phyloP scores from a whole-genome alignment of 805 yeast species.

The Ogataea paradorogensis region DNA sequence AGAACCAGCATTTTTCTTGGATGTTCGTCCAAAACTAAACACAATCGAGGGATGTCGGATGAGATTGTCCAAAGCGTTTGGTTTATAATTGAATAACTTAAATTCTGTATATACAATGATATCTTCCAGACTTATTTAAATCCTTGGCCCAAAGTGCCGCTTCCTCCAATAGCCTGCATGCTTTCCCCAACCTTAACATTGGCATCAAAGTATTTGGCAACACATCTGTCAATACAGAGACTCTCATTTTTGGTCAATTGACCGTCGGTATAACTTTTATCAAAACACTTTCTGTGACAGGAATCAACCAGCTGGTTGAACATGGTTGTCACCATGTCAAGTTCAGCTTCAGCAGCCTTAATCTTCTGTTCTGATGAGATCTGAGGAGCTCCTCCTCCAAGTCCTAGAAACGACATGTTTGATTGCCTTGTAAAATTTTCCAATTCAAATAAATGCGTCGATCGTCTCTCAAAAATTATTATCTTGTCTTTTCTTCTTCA shows the following conservation, averaged over 20 bases:
- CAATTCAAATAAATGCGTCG: slow-evolving; percentile 6
- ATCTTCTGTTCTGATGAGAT: slow-evolving; percentile 71
- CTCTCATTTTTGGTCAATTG: slow-evolving; percentile 78
- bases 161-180: slow-evolving; percentile 38
- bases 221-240: slow-evolving; percentile 92
- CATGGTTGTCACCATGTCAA: slow-evolving; percentile 97
- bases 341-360: slow-evolving; percentile 92
- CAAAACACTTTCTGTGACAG: slow-evolving; percentile 86
- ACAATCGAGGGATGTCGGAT: slow-evolving; percentile 74
- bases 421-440: slow-evolving; percentile 11
- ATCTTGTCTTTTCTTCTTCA: slow-evolving; percentile 1
- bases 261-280: slow-evolving; percentile 61
- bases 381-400: slow-evolving; percentile 75
- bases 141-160: slow-evolving; percentile 31
- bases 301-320: slow-evolving; percentile 86
- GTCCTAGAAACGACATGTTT: slow-evolving; percentile 67
- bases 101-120: slow-evolving; percentile 12
- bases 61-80: slow-evolving; percentile 63
- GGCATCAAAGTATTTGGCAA: slow-evolving; percentile 89
- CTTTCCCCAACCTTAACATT: slow-evolving; percentile 90
- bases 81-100: slow-evolving; percentile 29
- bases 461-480: slow-evolving; percentile 2
- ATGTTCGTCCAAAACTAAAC: slow-evolving; percentile 90
- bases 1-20: slow-evolving; percentile 63
- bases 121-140: slow-evolving; percentile 7